Conservation (phyloP, 345 rosid genomes). For the Bretschneidera sinensis region DNA sequence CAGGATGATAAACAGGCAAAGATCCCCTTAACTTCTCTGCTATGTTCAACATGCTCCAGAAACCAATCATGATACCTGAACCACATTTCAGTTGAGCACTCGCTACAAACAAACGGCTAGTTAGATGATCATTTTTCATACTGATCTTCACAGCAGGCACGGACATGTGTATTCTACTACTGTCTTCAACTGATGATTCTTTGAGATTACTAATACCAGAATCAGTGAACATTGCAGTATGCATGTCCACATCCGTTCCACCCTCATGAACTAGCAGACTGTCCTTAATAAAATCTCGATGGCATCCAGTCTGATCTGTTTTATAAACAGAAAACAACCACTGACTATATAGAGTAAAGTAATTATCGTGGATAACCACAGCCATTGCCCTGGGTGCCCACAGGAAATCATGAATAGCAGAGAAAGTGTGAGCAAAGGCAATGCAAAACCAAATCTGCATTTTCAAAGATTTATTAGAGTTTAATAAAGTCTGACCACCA, state of each 20-base stretch:
- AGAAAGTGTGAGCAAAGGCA: slow-evolving; percentile 44
- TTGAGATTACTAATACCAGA: slow-evolving; percentile 19
- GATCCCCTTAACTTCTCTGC: slow-evolving; percentile 51
- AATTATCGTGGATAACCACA: slow-evolving; percentile 54
- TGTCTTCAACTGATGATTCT: slow-evolving; percentile 19
- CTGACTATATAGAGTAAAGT: slow-evolving; percentile 52
- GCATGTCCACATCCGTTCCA: slow-evolving; percentile 19
- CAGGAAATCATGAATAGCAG: slow-evolving; percentile 49
- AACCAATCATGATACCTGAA: slow-evolving; percentile 29
- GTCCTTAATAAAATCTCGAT: slow-evolving; percentile 18
- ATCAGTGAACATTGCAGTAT: slow-evolving; percentile 33
- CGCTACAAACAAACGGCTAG: slow-evolving; percentile 26
- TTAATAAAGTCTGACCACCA: slow-evolving; percentile 32
- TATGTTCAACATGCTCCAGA: slow-evolving; percentile 49
- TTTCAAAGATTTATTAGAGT: slow-evolving; percentile 32
- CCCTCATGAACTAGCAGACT: slow-evolving; percentile 21
- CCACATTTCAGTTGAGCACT: slow-evolving; percentile 23
- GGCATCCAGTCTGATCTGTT: slow-evolving; percentile 21
- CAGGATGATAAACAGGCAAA: slow-evolving; percentile 72
- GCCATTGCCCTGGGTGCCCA: slow-evolving; percentile 61
- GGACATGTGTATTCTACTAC: slow-evolving; percentile 20
- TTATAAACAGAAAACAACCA: slow-evolving; percentile 44
- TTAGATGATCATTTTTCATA: slow-evolving; percentile 21
- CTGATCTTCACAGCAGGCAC: slow-evolving; percentile 21
- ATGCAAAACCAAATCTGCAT: slow-evolving; percentile 68